phyloP scores from a whole-genome alignment of 192 early-diverging fungal species.

The Backusella tarrabulga region DNA sequence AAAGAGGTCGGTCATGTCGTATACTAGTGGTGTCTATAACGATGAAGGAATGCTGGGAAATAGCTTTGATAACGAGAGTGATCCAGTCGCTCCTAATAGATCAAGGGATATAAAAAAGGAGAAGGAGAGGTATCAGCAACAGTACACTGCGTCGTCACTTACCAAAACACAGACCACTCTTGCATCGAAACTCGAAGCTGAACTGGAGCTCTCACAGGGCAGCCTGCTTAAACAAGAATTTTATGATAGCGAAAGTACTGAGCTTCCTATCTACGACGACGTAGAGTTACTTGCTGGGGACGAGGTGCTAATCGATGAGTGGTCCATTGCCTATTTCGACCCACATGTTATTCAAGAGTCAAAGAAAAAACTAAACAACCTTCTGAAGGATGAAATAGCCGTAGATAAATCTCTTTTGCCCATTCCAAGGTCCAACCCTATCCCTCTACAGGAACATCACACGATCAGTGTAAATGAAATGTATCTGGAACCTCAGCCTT shows the following conservation, averaged over 20 bases:
- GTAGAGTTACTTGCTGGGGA: not conserved
- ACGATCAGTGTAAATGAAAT: not conserved
- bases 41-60: not conserved
- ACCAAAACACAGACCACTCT: slow-evolving; percentile 3
- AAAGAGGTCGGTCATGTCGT: not conserved
- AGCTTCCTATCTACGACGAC: not conserved
- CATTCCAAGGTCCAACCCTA: not conserved
- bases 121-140: slow-evolving; percentile 21
- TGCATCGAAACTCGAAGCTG: slow-evolving; percentile 20
- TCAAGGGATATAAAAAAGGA: slow-evolving; percentile 13
- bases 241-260: not conserved
- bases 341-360: not conserved
- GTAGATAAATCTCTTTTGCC: not conserved
- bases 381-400: not conserved
- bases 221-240: not conserved
- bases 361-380: slow-evolving; percentile 6
- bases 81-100: not conserved
- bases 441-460: not conserved
- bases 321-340: slow-evolving; percentile 10
- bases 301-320: not conserved
- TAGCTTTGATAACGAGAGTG: not conserved
- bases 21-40: not conserved
- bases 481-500: not conserved
- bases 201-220: slow-evolving; percentile 26
- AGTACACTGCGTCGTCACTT: not conserved